Evolutionary conservation across 495 filamentous ascomycete species (phyloP), one percentile per base, ranked within the genome.

Genomic region (Extremus antarcticus): DNA sequence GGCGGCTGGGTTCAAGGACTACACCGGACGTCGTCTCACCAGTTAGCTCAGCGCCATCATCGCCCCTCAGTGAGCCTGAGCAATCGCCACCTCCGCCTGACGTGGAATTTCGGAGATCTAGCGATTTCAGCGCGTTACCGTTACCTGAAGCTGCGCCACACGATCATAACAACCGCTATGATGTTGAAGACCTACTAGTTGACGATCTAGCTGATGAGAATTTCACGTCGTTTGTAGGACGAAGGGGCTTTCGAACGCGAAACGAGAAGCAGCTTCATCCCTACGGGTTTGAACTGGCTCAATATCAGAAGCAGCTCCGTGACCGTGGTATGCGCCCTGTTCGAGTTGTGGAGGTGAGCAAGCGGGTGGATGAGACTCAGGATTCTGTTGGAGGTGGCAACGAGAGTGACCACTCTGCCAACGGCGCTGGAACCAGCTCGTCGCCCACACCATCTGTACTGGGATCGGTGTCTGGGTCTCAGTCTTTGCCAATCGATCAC

Each of bases 221-320:
- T n/a, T n/a, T n/a, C n/a, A n/a, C n/a, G n/a, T 35, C 29, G 13
- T 4, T 13, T 7, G 7, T 35, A 35, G 53, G 52, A 3, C 46
- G 56, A 21, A 60, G 67, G 17, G 63, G 46, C 22, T 52, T 72
- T 1, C 50, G 70, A 1, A 47, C 48, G 16, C 40, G 70, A 2
- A 70, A 62, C 4, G 57, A 64, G 16, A 70, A 68, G 24, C 70
- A 72, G 47, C 57, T 72, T 19, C 65, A 72, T 55, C 70, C 70
- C 23, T 72, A 70, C 47, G 50, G 63, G 1, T 58, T 67, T 17
- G 70, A 72, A 22, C 55, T 51, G 20, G 63, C 64, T 24, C 45
- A 57, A 46, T 67, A 68, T 59, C 62, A 65, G 20, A 54, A 57
- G 40, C 62, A 64, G 39, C 62, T 56, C 35, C 53, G 54, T 56